Percentiles rank a stretch among this genome's conserved stretches.
These are phyloP conservation scores for Medicago ruthenica DNA, from an alignment of 306 rosid genomes.

Conservation along the genomic window DNA sequence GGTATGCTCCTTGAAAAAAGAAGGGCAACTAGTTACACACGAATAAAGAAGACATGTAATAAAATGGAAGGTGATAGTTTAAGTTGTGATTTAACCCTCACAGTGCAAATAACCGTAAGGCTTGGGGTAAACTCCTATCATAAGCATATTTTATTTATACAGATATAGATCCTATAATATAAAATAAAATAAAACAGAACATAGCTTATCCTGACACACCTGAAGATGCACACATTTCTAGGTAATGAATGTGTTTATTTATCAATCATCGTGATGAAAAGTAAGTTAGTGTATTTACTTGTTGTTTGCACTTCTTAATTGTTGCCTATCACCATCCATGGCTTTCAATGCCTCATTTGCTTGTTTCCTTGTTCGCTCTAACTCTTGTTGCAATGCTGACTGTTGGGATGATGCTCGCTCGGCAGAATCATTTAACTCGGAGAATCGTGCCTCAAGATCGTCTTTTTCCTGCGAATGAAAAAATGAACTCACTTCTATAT, in stretches of 20 bases:
- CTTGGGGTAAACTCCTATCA: background rate
- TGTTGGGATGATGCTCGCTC: constrained; percentile 85
- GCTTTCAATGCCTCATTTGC: constrained; percentile 97
- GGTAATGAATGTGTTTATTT: constrained; percentile 32
- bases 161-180: constrained; percentile 11
- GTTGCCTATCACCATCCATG: constrained; percentile 95
- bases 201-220: constrained; percentile 41
- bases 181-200: constrained; percentile 28
- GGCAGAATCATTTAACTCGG: constrained; percentile 73
- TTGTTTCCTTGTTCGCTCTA: constrained; percentile 96
- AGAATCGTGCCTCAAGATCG: constrained; percentile 77
- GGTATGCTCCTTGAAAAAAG: background rate
- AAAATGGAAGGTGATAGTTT: constrained; percentile 17
- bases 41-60: constrained; percentile 20
- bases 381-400: constrained; percentile 80
- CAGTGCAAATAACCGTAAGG: constrained; percentile 19
- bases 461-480: constrained; percentile 83
- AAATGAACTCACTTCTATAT: constrained; percentile 41
- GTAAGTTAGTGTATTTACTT: constrained; percentile 63
- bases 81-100: constrained; percentile 19
- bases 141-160: background rate
- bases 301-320: constrained; percentile 91
- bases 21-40: constrained; percentile 21
- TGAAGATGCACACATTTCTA: constrained; percentile 27
- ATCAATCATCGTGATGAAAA: constrained; percentile 33